Evolutionary conservation across 1,284 basidiomycete genomes (phyloP), one percentile per base, ranked within the genome.

Genomic region (Microbotryum violaceum): DNA sequence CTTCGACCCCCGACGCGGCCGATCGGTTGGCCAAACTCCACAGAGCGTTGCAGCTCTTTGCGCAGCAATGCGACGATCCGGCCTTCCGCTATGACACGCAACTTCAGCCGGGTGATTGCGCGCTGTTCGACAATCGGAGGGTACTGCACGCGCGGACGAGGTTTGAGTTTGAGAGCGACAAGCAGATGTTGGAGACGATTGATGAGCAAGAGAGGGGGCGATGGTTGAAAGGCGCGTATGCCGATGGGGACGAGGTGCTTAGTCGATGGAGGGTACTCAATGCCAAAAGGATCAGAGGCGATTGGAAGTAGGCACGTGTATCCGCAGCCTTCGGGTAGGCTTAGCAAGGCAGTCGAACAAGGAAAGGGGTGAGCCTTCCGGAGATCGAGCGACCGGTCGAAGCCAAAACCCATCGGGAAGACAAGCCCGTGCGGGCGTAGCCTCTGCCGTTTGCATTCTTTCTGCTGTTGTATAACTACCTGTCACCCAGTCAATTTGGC

Each of bases 121-220:
- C 91, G 42, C 69, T 94, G 16, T 98, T 98, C 70, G 92, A 97
- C 74, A 98, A 97, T 71, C 80, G 92, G 25, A 79, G 94, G n/a
- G 85, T 96, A 3, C 75, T 97, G 61, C 94, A 98, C 73, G 89
- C 89, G 0, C 78, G 94, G 12, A 88, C 84, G 1, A 86, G 85
- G 3, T 98, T 97, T 74, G 72, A 75, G 51, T 72, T 75, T 61
- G 42, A 33, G 10, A 73, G 76, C 47, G 81, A 84, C 58, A 70
- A 66, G 48, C 64, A 69, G 49, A 33, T 69, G 64, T 10, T 42
- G n/a, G 65, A 61, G 29, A 56, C 47, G 20, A 16, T 61, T 9
- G 73, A 72, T 57, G 71, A 70, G 61, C 42, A 68, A 72, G 58
- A 51, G 62, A 10, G 54, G 49, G 61, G 56, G 42, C 31, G 73